Evolutionary conservation across 805 yeast genomes (phyloP).

Genomic region (Ogataea ganodermae): DNA sequence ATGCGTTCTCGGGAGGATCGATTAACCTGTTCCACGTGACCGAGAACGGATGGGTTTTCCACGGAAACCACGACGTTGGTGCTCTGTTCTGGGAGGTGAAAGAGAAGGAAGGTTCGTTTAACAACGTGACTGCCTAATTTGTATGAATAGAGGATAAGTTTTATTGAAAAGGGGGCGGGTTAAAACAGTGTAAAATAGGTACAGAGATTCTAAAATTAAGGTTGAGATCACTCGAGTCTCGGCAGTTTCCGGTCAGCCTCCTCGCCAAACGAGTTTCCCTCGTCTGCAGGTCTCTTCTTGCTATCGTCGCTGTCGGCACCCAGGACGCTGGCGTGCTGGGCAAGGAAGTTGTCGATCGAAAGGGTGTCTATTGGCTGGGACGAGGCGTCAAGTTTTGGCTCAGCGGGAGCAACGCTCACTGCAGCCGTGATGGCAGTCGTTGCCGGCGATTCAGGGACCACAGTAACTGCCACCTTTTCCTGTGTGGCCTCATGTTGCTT

Average conservation of each 20-base stretch:
- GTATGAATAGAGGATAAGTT: neutral
- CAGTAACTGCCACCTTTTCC: neutral
- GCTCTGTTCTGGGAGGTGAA: conserved; percentile 89
- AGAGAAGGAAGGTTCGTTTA: conserved; percentile 84
- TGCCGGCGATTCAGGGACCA: neutral
- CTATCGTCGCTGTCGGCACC: conserved; percentile 2
- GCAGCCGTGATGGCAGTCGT: no score
- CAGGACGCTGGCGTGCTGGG: conserved; percentile 22
- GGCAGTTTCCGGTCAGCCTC: conserved; percentile 15
- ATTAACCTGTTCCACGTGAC: conserved; percentile 91
- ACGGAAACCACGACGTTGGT: conserved; percentile 94
- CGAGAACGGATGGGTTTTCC: conserved; percentile 92
- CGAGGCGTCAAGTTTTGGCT: neutral
- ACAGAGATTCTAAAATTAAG: conserved; percentile 1
- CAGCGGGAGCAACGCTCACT: no score
- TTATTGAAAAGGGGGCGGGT: neutral
- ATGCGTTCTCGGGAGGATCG: conserved; percentile 97
- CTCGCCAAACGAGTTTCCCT: neutral
- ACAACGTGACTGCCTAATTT: conserved; percentile 61
- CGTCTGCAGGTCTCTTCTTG: conserved; percentile 11
- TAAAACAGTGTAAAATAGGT: conserved; percentile 2
- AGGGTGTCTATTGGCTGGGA: conserved; percentile 16
- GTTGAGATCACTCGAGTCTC: conserved; percentile 5
- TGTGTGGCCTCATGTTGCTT: conserved; percentile 21
- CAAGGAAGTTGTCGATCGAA: conserved; percentile 25